Percentiles rank a stretch among this genome's conserved stretches.
Evolutionary conservation across 306 rosid genomes (phyloP).

Genomic region (Hippophae tibetana): DNA sequence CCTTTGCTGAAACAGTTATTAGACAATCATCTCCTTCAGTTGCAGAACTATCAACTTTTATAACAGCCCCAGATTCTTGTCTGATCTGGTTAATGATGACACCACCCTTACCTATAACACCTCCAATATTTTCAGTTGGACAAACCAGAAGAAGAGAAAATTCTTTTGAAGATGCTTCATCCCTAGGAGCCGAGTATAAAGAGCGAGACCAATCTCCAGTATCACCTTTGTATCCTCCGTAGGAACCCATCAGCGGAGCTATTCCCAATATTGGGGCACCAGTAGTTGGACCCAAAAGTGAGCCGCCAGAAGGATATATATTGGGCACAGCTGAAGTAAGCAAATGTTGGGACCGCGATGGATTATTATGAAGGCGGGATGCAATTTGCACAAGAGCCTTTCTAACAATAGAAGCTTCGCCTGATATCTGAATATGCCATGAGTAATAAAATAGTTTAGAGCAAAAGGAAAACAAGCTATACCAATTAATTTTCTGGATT

Average conservation of each 20-base stretch:
- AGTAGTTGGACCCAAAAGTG: constrained; percentile 57
- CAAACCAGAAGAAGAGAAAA: constrained; percentile 79
- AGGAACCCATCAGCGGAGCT: constrained; percentile 67
- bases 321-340: constrained; percentile 60
- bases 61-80: constrained; percentile 85
- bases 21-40: constrained; percentile 83
- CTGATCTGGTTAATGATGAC: constrained; percentile 81
- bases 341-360: constrained; percentile 89
- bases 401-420: constrained; percentile 68
- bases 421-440: constrained; percentile 47
- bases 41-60: constrained; percentile 91
- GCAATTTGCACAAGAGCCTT: constrained; percentile 80
- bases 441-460: no score
- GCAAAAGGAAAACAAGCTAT: no score
- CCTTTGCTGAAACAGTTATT: constrained; percentile 73
- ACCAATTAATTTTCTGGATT: no score
- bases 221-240: constrained; percentile 87
- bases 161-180: constrained; percentile 70
- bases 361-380: constrained; percentile 82
- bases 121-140: constrained; percentile 84
- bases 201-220: constrained; percentile 88
- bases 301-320: constrained; percentile 49
- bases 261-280: constrained; percentile 83
- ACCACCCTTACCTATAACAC: constrained; percentile 99
- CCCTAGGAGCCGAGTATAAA: constrained; percentile 84